phyloP scores from a whole-genome alignment of 2,329 filamentous ascomycete species.

The Trichoderma sp. region DNA sequence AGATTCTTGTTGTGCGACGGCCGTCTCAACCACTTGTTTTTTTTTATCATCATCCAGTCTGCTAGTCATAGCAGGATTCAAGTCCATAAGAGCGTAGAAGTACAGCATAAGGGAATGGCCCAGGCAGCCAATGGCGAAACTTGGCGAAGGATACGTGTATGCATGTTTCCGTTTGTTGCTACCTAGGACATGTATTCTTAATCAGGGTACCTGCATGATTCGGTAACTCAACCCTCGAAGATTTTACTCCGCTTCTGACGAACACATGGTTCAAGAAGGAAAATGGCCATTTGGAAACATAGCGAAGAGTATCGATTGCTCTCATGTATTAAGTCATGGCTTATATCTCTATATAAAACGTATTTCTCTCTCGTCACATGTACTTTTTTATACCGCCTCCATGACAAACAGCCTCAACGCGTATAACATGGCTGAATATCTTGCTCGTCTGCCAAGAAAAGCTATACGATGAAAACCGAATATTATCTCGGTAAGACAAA shows the following conservation, averaged over 20 bases:
- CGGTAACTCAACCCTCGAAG: not conserved
- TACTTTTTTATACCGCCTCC: not conserved
- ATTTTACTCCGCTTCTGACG: not conserved
- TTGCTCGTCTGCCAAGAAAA: not conserved
- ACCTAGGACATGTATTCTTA: not conserved
- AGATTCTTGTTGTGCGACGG: not conserved
- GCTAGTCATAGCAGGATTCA: not conserved
- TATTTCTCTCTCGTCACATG: not conserved
- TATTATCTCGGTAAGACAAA: not conserved
- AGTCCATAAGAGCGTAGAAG: not conserved
- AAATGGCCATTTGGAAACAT: too few relatives aligned
- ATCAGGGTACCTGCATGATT: conserved; percentile 15
- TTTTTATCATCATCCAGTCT: too few relatives aligned
- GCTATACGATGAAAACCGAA: not conserved
- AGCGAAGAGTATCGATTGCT: not conserved
- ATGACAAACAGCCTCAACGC: not conserved
- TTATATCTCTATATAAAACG: not conserved
- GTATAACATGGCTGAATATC: not conserved
- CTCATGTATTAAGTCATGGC: not conserved
- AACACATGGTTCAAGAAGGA: not conserved
- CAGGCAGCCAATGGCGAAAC: not conserved
- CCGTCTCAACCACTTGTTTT: not conserved
- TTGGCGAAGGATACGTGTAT: not conserved
- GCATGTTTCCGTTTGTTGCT: not conserved
- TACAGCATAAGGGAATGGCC: too few relatives aligned